A percentile compares a stretch with the other conserved stretches of the same genome.
Evolutionary conservation across 441 rosid genomes (phyloP).

Genomic region (Pelargonium citronellum): DNA sequence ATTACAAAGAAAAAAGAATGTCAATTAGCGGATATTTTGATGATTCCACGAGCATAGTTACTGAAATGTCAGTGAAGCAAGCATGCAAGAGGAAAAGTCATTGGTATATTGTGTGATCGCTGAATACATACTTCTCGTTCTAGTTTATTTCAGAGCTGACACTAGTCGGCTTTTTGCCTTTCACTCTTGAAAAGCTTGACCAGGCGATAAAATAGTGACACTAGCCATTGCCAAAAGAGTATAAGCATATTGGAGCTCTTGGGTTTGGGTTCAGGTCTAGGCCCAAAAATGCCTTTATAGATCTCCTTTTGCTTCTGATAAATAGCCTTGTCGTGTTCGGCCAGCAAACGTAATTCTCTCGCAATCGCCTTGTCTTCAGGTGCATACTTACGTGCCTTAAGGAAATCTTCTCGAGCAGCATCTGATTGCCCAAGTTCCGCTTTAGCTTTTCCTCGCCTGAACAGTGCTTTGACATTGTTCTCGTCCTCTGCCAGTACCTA

Average conservation of each 20-base stretch:
- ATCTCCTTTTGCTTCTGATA: constrained; percentile 81
- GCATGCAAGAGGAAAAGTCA: constrained; percentile 2
- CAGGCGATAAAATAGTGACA: constrained; percentile 38
- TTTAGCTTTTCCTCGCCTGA: constrained; percentile 85
- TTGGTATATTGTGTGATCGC: constrained; percentile 1
- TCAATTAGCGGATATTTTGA: background rate
- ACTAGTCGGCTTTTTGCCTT: constrained; percentile 43
- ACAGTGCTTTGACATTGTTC: constrained; percentile 74
- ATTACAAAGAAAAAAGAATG: background rate
- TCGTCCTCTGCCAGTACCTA: constrained; percentile 89
- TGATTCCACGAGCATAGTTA: background rate
- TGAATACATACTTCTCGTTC: background rate
- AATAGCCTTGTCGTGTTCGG: constrained; percentile 75
- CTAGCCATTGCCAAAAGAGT: constrained; percentile 59
- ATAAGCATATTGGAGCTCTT: constrained; percentile 39
- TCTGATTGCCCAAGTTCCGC: constrained; percentile 90
- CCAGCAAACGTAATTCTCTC: constrained; percentile 66
- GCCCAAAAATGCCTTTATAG: constrained; percentile 78
- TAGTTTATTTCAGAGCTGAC: constrained; percentile 5
- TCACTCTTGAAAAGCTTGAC: constrained; percentile 24
- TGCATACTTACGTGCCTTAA: constrained; percentile 68
- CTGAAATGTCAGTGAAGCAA: background rate
- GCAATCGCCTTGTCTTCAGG: constrained; percentile 75
- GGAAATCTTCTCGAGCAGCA: constrained; percentile 77
- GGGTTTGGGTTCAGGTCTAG: constrained; percentile 45